Conservation (phyloP, 2,329 filamentous ascomycete species). For the Curvularia sp. region DNA sequence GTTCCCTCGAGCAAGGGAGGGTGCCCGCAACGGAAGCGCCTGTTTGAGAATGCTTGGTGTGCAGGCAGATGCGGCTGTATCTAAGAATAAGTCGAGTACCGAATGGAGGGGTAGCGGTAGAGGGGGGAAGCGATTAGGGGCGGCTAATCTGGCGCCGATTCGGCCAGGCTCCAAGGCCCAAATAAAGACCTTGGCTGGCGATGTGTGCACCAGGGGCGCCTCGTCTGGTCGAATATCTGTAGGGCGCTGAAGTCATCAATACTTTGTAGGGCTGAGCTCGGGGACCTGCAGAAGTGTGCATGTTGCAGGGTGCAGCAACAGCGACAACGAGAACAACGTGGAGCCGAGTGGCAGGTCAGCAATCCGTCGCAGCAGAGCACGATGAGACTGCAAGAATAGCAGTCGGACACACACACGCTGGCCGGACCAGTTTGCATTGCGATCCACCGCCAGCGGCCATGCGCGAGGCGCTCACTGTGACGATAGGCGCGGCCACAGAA, state of each 20-base stretch:
- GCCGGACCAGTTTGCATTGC: slow-evolving; percentile 8
- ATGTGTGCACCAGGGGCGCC: slow-evolving; percentile 25
- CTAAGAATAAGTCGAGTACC: slow-evolving; percentile 47
- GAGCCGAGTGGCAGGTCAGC: slow-evolving; percentile 24
- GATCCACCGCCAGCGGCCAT: slow-evolving; percentile 10
- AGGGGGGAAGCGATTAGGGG: slow-evolving; percentile 22
- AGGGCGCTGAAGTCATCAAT: slow-evolving; percentile 36
- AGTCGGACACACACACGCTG: slow-evolving; percentile 2
- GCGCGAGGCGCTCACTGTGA: slow-evolving; percentile 24
- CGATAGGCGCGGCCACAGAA: slow-evolving; percentile 23
- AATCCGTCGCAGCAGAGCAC: slow-evolving; percentile 18
- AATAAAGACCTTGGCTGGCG: slow-evolving; percentile 36
- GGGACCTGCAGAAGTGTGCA: slow-evolving; percentile 31
- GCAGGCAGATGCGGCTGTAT: slow-evolving; percentile 43
- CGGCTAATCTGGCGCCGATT: slow-evolving; percentile 43
- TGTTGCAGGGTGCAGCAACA: not conserved
- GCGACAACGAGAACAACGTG: slow-evolving; percentile 5
- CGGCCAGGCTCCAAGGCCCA: slow-evolving; percentile 31
- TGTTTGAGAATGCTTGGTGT: slow-evolving; percentile 42
- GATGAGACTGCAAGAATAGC: slow-evolving; percentile 11
- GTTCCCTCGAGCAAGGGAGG: slow-evolving; percentile 32
- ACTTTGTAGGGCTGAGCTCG: slow-evolving; percentile 41
- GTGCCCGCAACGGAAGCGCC: slow-evolving; percentile 43
- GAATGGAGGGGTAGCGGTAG: slow-evolving; percentile 32
- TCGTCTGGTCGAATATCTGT: slow-evolving; percentile 19